Base-by-base conservation (phyloP, 2,329 filamentous ascomycete species). In the Cadophora sp. region DNA sequence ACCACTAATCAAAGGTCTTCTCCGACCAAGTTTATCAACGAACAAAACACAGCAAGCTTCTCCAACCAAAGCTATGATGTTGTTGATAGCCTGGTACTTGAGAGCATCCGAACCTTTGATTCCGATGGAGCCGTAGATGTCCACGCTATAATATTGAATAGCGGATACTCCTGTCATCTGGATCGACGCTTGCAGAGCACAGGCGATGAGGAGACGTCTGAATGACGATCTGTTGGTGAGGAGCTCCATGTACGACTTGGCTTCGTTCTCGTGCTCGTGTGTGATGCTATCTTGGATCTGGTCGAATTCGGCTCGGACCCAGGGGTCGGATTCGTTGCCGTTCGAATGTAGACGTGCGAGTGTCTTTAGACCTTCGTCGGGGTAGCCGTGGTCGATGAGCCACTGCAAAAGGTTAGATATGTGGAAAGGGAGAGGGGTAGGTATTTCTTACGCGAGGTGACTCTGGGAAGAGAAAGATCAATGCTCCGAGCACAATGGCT, bases 1-100 rank as follows among this genome's bases (percentile, higher is more conserved):
- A 18, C 91, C 91, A 14, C 81, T 74, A 68, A 95, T 94, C 59
- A 94, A 79, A 0, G 90, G 88, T 85, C 88, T 88, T 66, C 92
- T 85, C 55, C 92, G 88, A 59, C 92, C 92, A 9, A 90, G 84
- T 41, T 81, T 83, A 76, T 94, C 92, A 70, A 94, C 89, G 66
- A 86, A 78, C 59, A 87, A 72, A 67, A 90, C 87, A 73, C 87
- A 89, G 68, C 83, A 80, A 70, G 85, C 84, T 72, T 90, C 84
- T 0, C 83, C 87, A 39, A 89, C 72, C 4, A 90, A 76, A 5
- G 86, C 87, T 70, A 90, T 86, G 67, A 90, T 81, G 1, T 85
- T 87, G 70, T 86, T 89, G 72, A 90, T 89, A 45, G 85, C 87
- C 74, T 90, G 88, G 73, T 90, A 90, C 67, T 87, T 84, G 47